Evolutionary conservation across 208 protist genomes (phyloP), one percentile per base, ranked within the genome.

Genomic region (Acanthamoeba castellanii): DNA sequence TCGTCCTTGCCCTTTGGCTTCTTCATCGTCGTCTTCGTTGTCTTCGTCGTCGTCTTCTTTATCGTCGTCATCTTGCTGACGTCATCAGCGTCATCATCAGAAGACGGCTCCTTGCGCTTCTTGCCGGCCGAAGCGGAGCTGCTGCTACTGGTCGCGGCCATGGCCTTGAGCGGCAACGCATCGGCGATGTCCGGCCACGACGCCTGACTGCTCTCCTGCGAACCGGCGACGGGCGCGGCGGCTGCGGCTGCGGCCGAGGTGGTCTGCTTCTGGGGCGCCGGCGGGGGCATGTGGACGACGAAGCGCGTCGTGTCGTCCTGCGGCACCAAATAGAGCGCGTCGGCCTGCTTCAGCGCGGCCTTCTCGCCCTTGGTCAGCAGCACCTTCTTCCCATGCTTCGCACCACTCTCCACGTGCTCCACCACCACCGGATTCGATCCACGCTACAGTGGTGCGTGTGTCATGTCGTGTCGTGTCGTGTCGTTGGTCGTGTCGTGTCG

Each of bases 221-320:
- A 27, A 8, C 34, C 50, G 37, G 8, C 42, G 74, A 25, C 27
- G 18, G 8, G 20, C 37, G 74, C 66, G 1, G 3, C 20, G 5
- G 13, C 59, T 0, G 20, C 59, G n/a, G 20, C 59, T 1, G 34
- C 4, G 74, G 37, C 20, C 11, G n/a, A 18, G 20, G 20, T 64
- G 22, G 13, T 18, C 20, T 20, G 5, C 50, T 5, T 55, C 8
- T 55, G 50, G 8, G 50, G 52, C 52, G 52, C 27, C 50, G 6
- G 57, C 20, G 11, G 57, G 57, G 74, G 74, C 74, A 82, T 52
- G n/a, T 82, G 34, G 3, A 82, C 74, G 22, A 55, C 74, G 42
- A 82, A 82, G 74, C 74, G 74, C 22, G 74, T 82, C 37, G 74
- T 50, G 13, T 82, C 42, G 42, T 82, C 74, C 37, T 82, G 74